Conservation (phyloP, 495 filamentous ascomycete species). For the Trypethelium eluteriae region DNA sequence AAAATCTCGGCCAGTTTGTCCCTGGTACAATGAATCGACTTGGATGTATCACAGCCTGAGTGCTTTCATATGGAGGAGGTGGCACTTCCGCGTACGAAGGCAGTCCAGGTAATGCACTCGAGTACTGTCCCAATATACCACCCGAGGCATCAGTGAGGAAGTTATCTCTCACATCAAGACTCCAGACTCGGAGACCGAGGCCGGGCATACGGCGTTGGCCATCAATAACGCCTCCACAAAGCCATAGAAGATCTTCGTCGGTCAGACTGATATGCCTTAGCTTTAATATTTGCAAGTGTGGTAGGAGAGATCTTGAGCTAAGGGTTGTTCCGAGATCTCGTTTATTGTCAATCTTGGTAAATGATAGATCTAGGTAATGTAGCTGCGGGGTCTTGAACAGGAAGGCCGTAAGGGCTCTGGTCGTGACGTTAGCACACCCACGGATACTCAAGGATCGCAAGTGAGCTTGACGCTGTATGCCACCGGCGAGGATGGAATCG, state of each 20-base stretch:
- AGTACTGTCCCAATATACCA: slow-evolving; percentile 8
- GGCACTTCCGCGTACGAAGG: slow-evolving; percentile 3
- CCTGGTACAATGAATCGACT: slow-evolving; percentile 2
- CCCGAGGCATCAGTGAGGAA: slow-evolving; percentile 2
- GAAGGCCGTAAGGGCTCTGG: slow-evolving; percentile 2
- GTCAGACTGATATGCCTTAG: background rate
- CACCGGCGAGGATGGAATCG: background rate
- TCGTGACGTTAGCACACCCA: slow-evolving; percentile 1
- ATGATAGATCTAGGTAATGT: slow-evolving; percentile 9
- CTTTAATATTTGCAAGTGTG: slow-evolving; percentile 1
- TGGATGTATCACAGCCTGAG: background rate
- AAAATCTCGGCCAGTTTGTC: background rate
- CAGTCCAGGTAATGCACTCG: background rate
- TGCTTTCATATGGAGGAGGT: background rate
- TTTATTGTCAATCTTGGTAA: background rate
- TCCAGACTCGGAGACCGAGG: background rate
- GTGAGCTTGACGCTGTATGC: slow-evolving; percentile 7
- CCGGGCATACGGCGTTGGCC: slow-evolving; percentile 5
- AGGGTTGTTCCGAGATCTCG: slow-evolving; percentile 1
- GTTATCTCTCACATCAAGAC: slow-evolving; percentile 6
- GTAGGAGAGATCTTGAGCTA: slow-evolving; percentile 4
- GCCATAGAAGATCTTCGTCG: slow-evolving; percentile 6
- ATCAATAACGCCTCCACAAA: background rate
- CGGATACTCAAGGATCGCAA: background rate
- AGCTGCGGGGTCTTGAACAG: slow-evolving; percentile 6